Evolutionary conservation across 768 basidiomycete species (phyloP), one percentile per base, ranked within the genome.

Genomic region (Sarcodon aspratus): DNA sequence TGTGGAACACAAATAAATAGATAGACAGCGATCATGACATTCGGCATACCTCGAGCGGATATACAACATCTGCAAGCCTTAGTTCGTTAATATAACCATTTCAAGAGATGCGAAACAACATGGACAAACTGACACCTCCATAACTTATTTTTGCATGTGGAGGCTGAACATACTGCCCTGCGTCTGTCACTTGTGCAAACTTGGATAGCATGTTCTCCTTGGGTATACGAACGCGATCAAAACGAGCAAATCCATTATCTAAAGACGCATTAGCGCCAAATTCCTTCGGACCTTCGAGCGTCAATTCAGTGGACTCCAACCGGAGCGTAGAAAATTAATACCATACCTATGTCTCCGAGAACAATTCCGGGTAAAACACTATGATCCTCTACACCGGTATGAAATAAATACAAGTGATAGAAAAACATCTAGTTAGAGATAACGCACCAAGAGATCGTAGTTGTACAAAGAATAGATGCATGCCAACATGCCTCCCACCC

Each of bases 91-190:
- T n/a, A n/a, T n/a, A n/a, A n/a, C n/a, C n/a, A n/a, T n/a, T n/a
- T n/a, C n/a, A n/a, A n/a, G n/a, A n/a, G n/a, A n/a, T n/a, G n/a
- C n/a, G n/a, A n/a, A n/a, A n/a, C n/a, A n/a, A n/a, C n/a, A 11
- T 85, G 85, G 13, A 15, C 31, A 38, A 2, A 72, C 78, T 57
- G 58, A 85, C 84, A 2, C 85, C 84, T 46, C 81, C 81, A 52
- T 85, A 87, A 53, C 81, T 82, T 21, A 87, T 64, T 59, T 86
- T 89, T 1, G 79, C 72, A 56, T 88, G 85, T 33, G 77, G 78
- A 13, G 85, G 84, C 52, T 72, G 68, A 21, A 79, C 55, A 55
- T 89, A 90, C 50, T 64, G 61, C 3, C 83, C 82, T 0, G 76
- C 78, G 32, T 77, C 66, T 0, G 82, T 81, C 37, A 89, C 80